A percentile compares a stretch with the other conserved stretches of the same genome.
phyloP scores from a whole-genome alignment of 2,329 filamentous ascomycete genomes.

The Verticillium alfalfae region DNA sequence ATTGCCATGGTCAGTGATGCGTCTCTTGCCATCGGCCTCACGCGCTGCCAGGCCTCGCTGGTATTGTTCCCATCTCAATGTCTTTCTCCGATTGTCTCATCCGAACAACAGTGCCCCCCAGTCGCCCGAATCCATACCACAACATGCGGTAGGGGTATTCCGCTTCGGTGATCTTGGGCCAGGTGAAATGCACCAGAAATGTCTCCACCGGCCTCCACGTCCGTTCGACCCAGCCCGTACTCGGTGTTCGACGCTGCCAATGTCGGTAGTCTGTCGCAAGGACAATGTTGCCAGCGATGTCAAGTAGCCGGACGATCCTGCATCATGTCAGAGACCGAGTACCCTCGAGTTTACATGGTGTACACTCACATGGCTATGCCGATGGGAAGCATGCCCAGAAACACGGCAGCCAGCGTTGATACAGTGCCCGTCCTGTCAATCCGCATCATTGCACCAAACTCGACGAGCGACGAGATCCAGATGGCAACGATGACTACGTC shows the following conservation, averaged over 20 bases:
- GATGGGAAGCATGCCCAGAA: constrained; percentile 22
- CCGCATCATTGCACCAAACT: not conserved
- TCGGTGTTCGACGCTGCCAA: constrained; percentile 27
- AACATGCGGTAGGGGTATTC: not conserved
- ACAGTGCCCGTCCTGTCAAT: not conserved
- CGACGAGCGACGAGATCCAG: constrained; percentile 19
- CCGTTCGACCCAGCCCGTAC: not conserved
- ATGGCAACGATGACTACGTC: constrained; percentile 27
- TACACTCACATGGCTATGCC: constrained; percentile 27
- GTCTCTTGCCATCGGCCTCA: not conserved
- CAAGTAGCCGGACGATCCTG: constrained; percentile 31
- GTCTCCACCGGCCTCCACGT: not conserved
- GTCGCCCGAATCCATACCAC: not conserved
- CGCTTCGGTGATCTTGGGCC: constrained; percentile 5
- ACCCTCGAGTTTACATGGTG: not conserved
- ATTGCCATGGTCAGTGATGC: not conserved
- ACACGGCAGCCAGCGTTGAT: constrained; percentile 5
- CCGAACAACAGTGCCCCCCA: not conserved
- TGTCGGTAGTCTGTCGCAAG: constrained; percentile 30
- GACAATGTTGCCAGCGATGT: constrained; percentile 30
- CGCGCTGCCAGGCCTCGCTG: not conserved
- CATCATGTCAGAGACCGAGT: constrained; percentile 2
- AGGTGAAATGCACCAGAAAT: constrained; percentile 7
- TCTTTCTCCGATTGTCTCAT: not conserved
- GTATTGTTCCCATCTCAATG: not conserved